These are phyloP conservation scores for Leishmania lainsoni DNA, from an alignment of 208 protist genomes.

Conservation along the genomic window DNA sequence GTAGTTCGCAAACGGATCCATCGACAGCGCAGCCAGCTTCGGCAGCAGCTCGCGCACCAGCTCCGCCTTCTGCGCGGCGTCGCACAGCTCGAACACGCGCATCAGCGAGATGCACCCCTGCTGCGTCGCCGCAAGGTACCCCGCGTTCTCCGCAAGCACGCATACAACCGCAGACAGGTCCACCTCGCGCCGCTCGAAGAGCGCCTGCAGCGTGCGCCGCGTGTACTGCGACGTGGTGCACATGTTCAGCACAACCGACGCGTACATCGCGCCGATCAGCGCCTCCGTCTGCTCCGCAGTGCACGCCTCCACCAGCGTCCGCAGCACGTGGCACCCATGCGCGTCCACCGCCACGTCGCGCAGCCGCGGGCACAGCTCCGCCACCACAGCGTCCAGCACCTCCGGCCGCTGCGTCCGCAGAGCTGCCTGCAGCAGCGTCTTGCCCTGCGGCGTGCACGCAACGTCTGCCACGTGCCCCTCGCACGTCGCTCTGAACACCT, in stretches of 20 bases:
- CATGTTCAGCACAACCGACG: slow-evolving; percentile 79
- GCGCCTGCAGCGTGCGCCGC: slow-evolving; percentile 65
- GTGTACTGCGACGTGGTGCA: slow-evolving; percentile 84
- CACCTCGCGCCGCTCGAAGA: slow-evolving; percentile 72
- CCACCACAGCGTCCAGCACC: slow-evolving; percentile 49
- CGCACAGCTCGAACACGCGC: slow-evolving; percentile 81
- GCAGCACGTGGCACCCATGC: slow-evolving; percentile 81
- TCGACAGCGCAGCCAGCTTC: slow-evolving; percentile 63
- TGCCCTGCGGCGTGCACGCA: slow-evolving; percentile 64
- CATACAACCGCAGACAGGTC: slow-evolving; percentile 64
- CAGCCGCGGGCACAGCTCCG: slow-evolving; percentile 56
- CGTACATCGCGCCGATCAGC: slow-evolving; percentile 60
- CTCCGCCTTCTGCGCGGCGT: slow-evolving; percentile 48
- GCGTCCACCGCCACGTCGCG: slow-evolving; percentile 63
- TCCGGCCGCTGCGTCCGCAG: slow-evolving; percentile 50
- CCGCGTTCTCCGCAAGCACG: slow-evolving; percentile 64
- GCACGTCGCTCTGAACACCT: slow-evolving; percentile 24
- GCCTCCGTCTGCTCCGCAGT: slow-evolving; percentile 48
- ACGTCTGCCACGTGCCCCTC: slow-evolving; percentile 55
- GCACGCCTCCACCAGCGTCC: slow-evolving; percentile 53
- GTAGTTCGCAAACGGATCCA: slow-evolving; percentile 90
- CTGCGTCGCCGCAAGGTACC: slow-evolving; percentile 83
- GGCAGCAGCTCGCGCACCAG: slow-evolving; percentile 70
- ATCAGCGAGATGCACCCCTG: slow-evolving; percentile 90
- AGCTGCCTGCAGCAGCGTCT: slow-evolving; percentile 48